Evolutionary conservation across 768 basidiomycete genomes (phyloP).

Genomic region (Suillus decipiens): DNA sequence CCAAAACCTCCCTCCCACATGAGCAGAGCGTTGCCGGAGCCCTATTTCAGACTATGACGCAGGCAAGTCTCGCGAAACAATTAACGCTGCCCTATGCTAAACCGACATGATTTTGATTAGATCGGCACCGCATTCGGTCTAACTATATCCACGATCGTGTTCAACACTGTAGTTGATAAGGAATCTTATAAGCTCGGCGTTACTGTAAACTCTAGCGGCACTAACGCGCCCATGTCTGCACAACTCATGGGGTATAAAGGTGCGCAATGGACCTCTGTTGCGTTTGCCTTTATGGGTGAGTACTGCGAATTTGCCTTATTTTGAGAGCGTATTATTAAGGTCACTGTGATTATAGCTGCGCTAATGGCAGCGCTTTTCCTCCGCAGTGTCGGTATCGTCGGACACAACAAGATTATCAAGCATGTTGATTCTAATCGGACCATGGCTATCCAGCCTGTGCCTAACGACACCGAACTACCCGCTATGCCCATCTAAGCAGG

Average conservation of each 20-base stretch:
- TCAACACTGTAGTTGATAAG: slow-evolving; percentile 47
- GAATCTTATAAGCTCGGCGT: slow-evolving; percentile 36
- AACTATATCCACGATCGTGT: slow-evolving; percentile 72
- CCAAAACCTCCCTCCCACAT: slow-evolving; percentile 61
- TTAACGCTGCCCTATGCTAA: neutral
- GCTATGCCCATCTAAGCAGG: neutral
- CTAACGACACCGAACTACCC: neutral
- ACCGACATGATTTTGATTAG: slow-evolving; percentile 32
- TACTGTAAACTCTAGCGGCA: slow-evolving; percentile 24
- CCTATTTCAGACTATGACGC: slow-evolving; percentile 77
- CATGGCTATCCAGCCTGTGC: slow-evolving; percentile 11
- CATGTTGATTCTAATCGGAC: slow-evolving; percentile 25
- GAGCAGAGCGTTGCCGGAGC: slow-evolving; percentile 80
- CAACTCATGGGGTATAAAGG: slow-evolving; percentile 57
- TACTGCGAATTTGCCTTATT: neutral
- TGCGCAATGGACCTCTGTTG: slow-evolving; percentile 66
- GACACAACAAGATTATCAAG: slow-evolving; percentile 22
- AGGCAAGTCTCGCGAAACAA: slow-evolving; percentile 39
- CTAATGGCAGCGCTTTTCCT: slow-evolving; percentile 40
- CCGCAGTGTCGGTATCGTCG: slow-evolving; percentile 43
- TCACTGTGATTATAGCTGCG: slow-evolving; percentile 21
- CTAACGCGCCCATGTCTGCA: slow-evolving; percentile 36
- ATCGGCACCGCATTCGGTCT: slow-evolving; percentile 71
- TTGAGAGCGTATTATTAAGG: neutral
- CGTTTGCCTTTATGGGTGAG: slow-evolving; percentile 62